These are phyloP conservation scores for Globomyces pollinis-pini DNA, from an alignment of 192 early-diverging fungal genomes.

Conservation along the genomic window DNA sequence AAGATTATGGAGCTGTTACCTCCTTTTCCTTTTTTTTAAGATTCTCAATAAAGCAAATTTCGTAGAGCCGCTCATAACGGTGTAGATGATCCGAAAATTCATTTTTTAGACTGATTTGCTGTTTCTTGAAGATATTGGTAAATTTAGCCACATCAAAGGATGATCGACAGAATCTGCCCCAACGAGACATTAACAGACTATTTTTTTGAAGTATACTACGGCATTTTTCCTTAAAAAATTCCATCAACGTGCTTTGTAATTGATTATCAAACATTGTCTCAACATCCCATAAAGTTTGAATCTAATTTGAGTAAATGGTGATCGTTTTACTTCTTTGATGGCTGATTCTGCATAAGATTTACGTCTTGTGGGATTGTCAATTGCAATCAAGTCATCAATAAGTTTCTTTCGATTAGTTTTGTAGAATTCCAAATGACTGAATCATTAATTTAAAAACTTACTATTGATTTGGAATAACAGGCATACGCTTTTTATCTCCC, in stretches of 20 bases:
- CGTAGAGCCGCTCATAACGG: constrained; percentile 32
- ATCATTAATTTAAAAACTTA: constrained; percentile 4
- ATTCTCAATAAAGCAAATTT: constrained; percentile 11
- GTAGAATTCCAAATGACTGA: constrained; percentile 33
- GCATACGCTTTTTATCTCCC: constrained; percentile 29
- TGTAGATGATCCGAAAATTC: constrained; percentile 38
- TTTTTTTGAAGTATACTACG: constrained; percentile 27
- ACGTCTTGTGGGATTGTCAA: constrained; percentile 21
- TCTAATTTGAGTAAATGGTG: too few species aligned
- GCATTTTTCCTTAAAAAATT: constrained; percentile 31
- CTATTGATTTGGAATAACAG: constrained; percentile 22
- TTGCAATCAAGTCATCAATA: constrained; percentile 24
- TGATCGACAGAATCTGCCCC: constrained; percentile 42
- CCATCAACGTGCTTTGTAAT: constrained; percentile 19
- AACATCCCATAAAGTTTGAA: constrained; percentile 32
- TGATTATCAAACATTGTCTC: constrained; percentile 17
- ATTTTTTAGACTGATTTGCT: constrained; percentile 22
- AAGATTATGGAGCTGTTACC: background rate
- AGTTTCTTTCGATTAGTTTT: constrained; percentile 28
- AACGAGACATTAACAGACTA: constrained; percentile 36
- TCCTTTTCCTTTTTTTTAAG: constrained; percentile 16
- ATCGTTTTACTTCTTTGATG: constrained; percentile 35
- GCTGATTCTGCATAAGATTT: constrained; percentile 14
- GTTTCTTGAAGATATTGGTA: constrained; percentile 24
- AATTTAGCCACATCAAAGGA: constrained; percentile 30